Base-by-base conservation (phyloP, 1,284 basidiomycete genomes). In the Boletellus deceptivus region DNA sequence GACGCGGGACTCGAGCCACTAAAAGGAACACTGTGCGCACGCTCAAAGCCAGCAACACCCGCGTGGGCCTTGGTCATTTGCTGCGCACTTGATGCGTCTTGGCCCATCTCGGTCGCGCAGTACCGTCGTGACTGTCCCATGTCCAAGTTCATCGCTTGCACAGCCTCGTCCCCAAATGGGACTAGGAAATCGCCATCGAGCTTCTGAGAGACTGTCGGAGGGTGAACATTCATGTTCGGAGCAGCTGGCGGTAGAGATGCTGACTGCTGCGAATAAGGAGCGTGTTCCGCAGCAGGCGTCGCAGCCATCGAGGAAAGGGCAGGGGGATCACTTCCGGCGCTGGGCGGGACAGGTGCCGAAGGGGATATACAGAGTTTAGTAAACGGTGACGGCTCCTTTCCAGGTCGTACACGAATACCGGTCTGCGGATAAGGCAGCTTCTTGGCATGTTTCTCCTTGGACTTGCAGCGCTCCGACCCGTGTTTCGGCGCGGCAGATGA, bases 351-450 rank as follows among this genome's bases (percentile, higher is more conserved):
- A 3, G 57, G 24, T 8, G 45, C 36, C 33, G 46, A 8, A 18
- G 55, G 39, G 2, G 57, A 38, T 16, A 52, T 41, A 11, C 52
- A 55, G 1, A 53, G 34, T 39, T 55, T 70, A 5, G 25, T 41
- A 24, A 63, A 58, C 22, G 65, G 61, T 16, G 67, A 57, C 13
- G 53, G 27, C 11, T 71, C 70, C 52, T 72, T 74, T 11, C 62
- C 66, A 16, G 67, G 58, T 14, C 77, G 70, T 24, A 77, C 62
- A 13, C 77, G 75, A 40, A 75, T 65, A 20, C 77, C 77, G 10
- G 72, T 58, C 29, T 65, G 49, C 6, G 77, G 77, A 44, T 75
- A 72, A 22, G 66, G 59, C 2, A 36, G 20, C 51, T 72, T 74
- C 65, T 73, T 76, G 33, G 59, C 48, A 20, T 70, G 61, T 46